A percentile compares a stretch with the other conserved stretches of the same genome.
These are phyloP conservation scores for Pyracantha coccinea DNA, from an alignment of 331 rosid species.

Conservation along the genomic window DNA sequence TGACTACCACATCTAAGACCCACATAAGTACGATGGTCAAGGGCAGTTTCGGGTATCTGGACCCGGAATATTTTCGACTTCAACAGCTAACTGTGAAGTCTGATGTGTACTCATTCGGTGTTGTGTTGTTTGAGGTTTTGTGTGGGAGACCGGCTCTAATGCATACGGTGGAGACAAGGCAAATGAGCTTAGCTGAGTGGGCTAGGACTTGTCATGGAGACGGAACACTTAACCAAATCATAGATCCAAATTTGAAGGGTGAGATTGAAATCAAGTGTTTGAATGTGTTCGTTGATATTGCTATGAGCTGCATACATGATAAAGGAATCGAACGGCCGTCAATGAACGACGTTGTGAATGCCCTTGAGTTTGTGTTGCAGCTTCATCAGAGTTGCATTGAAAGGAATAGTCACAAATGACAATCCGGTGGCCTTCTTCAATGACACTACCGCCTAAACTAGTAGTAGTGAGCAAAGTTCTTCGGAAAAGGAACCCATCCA, in stretches of 20 bases:
- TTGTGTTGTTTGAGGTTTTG: too few relatives aligned
- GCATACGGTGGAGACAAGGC: constrained; percentile 18
- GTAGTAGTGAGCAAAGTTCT: too few relatives aligned
- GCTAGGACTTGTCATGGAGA: neutral
- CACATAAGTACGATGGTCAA: constrained; percentile 60
- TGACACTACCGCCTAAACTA: too few relatives aligned
- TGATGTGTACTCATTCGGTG: constrained; percentile 53
- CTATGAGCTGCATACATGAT: constrained; percentile 27
- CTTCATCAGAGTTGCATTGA: constrained; percentile 13
- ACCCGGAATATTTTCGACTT: constrained; percentile 56
- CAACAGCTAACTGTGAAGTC: constrained; percentile 56
- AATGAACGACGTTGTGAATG: constrained; percentile 51
- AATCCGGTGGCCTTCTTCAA: too few relatives aligned
- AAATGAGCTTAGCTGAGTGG: constrained; percentile 45
- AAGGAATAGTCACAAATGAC: too few relatives aligned
- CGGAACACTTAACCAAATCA: constrained; percentile 19
- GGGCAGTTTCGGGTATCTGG: constrained; percentile 65
- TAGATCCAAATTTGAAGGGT: constrained; percentile 35
- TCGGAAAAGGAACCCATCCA: too few relatives aligned
- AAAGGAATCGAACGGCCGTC: constrained; percentile 42
- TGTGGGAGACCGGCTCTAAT: constrained; percentile 46
- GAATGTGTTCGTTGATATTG: constrained; percentile 41
- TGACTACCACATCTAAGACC: constrained; percentile 18
- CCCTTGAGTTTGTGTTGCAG: constrained; percentile 46
- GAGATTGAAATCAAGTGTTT: constrained; percentile 25